phyloP scores from a whole-genome alignment of 2,329 filamentous ascomycete species.

The Coniochaeta sp. region DNA sequence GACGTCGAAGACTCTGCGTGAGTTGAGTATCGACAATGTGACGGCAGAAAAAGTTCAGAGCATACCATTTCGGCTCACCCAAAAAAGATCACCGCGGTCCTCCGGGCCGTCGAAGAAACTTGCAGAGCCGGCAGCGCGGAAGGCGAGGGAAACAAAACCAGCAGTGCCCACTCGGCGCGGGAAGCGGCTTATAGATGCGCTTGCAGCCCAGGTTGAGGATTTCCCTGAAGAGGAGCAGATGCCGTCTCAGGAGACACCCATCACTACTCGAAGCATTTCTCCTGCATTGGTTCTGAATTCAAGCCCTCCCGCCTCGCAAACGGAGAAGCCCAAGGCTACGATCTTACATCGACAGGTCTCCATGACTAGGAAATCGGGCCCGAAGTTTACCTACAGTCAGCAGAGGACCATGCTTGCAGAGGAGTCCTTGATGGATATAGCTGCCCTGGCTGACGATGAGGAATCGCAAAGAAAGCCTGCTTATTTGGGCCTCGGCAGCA shows the following conservation, averaged over 20 bases:
- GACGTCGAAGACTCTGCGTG: constrained; percentile 13
- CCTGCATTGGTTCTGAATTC: constrained; percentile 8
- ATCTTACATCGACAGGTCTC: constrained; percentile 13
- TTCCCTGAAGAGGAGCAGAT: constrained; percentile 18
- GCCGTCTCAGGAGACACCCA: constrained; percentile 8
- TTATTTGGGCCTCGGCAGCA: constrained; percentile 14
- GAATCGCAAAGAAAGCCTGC: constrained; percentile 10
- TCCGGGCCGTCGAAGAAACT: background rate
- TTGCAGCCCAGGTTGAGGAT: constrained; percentile 30
- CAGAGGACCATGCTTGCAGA: constrained; percentile 29
- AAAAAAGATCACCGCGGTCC: constrained; percentile 1
- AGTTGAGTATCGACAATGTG: constrained; percentile 10
- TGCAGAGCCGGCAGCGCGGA: constrained; percentile 4
- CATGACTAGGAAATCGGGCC: constrained; percentile 21
- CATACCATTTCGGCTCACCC: constrained; percentile 17
- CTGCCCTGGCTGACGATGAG: constrained; percentile 12
- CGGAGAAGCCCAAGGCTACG: constrained; percentile 10
- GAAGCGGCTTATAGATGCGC: constrained; percentile 33
- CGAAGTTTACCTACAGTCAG: constrained; percentile 30
- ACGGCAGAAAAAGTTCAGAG: background rate
- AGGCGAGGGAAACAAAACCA: background rate
- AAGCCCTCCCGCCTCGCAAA: constrained; percentile 12
- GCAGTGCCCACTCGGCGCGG: constrained; percentile 8
- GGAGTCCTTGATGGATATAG: constrained; percentile 14
- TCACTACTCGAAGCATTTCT: background rate